Evolutionary conservation across 2,329 filamentous ascomycete species (phyloP).

Genomic region (Fusarium veterinarium): DNA sequence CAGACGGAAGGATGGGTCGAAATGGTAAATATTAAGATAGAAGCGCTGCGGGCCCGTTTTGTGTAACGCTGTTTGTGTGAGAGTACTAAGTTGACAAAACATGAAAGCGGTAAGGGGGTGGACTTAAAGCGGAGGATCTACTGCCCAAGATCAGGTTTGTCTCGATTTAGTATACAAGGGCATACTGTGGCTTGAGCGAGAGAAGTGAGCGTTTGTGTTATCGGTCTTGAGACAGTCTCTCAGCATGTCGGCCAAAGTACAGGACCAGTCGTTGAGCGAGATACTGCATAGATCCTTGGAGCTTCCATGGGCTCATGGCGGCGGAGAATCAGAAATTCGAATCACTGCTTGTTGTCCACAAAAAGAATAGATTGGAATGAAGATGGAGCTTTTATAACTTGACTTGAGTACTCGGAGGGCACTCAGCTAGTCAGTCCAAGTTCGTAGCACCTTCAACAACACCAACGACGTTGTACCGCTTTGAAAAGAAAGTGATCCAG

Average conservation of each 20-base stretch:
- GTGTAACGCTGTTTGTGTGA: slow-evolving; percentile 10
- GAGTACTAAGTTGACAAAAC: background rate
- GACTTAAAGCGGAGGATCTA: background rate
- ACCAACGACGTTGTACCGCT: slow-evolving; percentile 93
- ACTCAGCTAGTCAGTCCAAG: slow-evolving; percentile 53
- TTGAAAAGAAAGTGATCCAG: slow-evolving; percentile 96
- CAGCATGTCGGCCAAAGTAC: background rate
- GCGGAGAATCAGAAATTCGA: slow-evolving; percentile 34
- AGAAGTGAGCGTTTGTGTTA: background rate
- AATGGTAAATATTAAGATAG: background rate
- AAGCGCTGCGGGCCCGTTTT: slow-evolving; percentile 12
- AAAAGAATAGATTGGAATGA: background rate
- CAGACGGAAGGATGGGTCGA: slow-evolving; percentile 2
- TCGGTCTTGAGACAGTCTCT: background rate
- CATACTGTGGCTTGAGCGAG: background rate
- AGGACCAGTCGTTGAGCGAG: background rate
- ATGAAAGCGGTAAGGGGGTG: background rate
- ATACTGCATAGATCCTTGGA: background rate
- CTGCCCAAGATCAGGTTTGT: background rate
- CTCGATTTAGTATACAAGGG: background rate
- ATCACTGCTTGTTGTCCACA: background rate
- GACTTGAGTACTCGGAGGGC: slow-evolving; percentile 30
- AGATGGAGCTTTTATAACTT: slow-evolving; percentile 35
- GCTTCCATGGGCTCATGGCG: slow-evolving; percentile 25
- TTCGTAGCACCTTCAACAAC: slow-evolving; percentile 71